Evolutionary conservation across 179 eudicot genomes (phyloP), one percentile per base, ranked within the genome.

Genomic region (Silene vulgaris): DNA sequence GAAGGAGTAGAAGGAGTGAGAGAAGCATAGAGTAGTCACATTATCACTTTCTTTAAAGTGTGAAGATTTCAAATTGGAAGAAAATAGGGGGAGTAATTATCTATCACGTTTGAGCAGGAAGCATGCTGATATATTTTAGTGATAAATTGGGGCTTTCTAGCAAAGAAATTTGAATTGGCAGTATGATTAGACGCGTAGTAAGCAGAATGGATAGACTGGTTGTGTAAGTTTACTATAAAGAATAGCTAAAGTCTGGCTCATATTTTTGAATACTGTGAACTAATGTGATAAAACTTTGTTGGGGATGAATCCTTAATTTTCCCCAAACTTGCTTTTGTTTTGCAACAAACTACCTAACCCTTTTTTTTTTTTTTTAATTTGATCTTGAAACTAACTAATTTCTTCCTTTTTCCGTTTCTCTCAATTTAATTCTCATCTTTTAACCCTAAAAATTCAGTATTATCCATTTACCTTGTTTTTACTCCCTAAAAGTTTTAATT

Each of bases 61-160:
- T 56, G 60, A 56, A 56, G 60, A 56, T 14, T 14, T 20, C 60
- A n/a, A 56, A 56, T 56, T 7, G 60, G 60, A 56, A 13, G 60
- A 56, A 52, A 16, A 56, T 56, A 56, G 60, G 60, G 60, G 60
- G 60, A 56, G 60, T 56, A n/a, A 54, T 54, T 54, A 54, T 26
- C 45, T 60, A 48, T 9, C 40, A 64, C 43, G 35, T 59, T 7
- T 30, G 30, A 54, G 68, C 65, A n/a, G 30, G 43, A 12, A 60
- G 61, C 45, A 21, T 20, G 69, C 59, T 11, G 56, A 75, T 75
- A 30, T 8, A 30, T 40, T 57, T 66, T 68, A 30, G 69, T 26
- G 30, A 37, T 32, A 17, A 30, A 3, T 40, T 35, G 14, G 19
- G 62, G 20, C 1, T 14, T 56, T 56, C 17, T 56, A 56, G 60